These are phyloP conservation scores for Tylopilus sp. DNA, from an alignment of 1,284 basidiomycete species.

Conservation along the genomic window DNA sequence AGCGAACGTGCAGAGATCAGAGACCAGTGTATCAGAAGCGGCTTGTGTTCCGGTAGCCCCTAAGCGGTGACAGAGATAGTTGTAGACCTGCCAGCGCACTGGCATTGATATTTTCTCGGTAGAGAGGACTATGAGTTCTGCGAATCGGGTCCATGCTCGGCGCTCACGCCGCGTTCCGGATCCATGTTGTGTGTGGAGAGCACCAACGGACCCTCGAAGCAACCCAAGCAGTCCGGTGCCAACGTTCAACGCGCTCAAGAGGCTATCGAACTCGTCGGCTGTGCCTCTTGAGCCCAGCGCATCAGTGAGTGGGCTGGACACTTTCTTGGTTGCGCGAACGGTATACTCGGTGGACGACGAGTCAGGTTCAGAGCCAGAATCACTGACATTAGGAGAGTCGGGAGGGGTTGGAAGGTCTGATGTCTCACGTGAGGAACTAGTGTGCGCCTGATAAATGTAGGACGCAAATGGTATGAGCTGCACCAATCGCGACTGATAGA, in stretches of 20 bases:
- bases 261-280: constrained; percentile 38
- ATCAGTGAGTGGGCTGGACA: constrained; percentile 33
- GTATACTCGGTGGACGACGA: constrained; percentile 35
- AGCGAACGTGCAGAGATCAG: constrained; percentile 57
- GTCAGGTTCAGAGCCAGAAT: constrained; percentile 28
- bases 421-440: constrained; percentile 3
- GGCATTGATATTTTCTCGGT: constrained; percentile 29
- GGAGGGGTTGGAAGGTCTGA: constrained; percentile 26
- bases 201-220: constrained; percentile 35
- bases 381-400: constrained; percentile 24
- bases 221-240: constrained; percentile 42
- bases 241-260: constrained; percentile 45
- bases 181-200: constrained; percentile 25
- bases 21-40: constrained; percentile 33
- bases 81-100: constrained; percentile 21
- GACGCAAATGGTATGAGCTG: constrained; percentile 27
- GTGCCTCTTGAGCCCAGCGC: constrained; percentile 40
- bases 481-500: constrained; percentile 20
- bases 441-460: constrained; percentile 6
- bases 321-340: constrained; percentile 19
- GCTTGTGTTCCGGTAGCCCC: constrained; percentile 14
- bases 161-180: constrained; percentile 48
- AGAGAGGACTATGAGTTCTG: constrained; percentile 50
- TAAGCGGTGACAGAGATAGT: constrained; percentile 33
- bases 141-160: constrained; percentile 53